Base-by-base conservation (phyloP, 768 basidiomycete species). In the Grammothele lineata region DNA sequence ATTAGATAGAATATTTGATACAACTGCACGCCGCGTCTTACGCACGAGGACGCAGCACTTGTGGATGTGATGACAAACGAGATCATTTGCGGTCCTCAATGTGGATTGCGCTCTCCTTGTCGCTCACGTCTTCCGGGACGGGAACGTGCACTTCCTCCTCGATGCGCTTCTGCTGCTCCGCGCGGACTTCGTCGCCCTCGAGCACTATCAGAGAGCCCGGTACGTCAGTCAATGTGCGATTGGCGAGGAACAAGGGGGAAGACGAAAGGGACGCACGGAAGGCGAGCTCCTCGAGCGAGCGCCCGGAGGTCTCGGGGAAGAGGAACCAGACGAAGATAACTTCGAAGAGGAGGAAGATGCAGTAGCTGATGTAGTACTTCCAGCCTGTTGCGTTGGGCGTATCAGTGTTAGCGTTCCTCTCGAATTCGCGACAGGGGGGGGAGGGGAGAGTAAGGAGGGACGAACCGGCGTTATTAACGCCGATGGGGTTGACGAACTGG, bases 401-500 rank as follows among this genome's bases (percentile, higher is more conserved):
- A 12, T 17, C 7, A 37, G 19, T 37, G 14, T 19, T 25, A 38
- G 9, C n/a, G 25, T 23, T 14, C 42, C 7, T 40, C 5, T 8
- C n/a, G 23, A 27, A n/a, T n/a, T n/a, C n/a, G n/a, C n/a, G n/a
- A n/a, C n/a, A n/a, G n/a, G n/a, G n/a, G n/a, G n/a, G n/a, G n/a
- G n/a, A n/a, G n/a, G n/a, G n/a, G n/a, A n/a, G n/a, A n/a, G n/a
- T 10, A 24, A 41, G 10, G 35, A 23, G 34, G 19, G n/a, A 67
- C 71, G 12, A 37, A 70, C 71, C 75, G 26, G 74, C 68, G 42
- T 77, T 74, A 21, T 64, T 67, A 47, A 81, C 75, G n/a, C 78
- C 78, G 53, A 80, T 80, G 6, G 80, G 80, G 60, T 81, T 81
- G 44, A 81, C 78, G 60, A 80, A 83, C 54, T 79, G 78, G 57